Evolutionary conservation across 352 stramenopile species (phyloP), one percentile per base, ranked within the genome.

Genomic region (Phytophthora citrophthora): DNA sequence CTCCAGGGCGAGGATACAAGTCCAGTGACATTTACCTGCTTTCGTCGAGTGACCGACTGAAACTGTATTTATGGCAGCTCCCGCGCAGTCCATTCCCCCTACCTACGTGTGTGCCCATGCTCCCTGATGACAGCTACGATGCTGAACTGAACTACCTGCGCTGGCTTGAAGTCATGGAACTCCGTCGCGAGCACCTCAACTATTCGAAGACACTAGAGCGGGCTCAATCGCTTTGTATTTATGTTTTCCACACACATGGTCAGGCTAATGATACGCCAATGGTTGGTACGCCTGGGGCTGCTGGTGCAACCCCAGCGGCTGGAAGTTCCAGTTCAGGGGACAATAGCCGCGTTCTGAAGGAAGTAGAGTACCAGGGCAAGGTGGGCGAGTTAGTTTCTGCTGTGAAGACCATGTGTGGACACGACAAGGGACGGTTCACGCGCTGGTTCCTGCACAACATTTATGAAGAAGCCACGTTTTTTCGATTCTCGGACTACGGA

Each of bases 321-420:
- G 61, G 46, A 34, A 74, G 54, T 16, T 20, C 49, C 23, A 59
- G 59, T 7, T 68, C 56, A n/a, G 81, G 79, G 4, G 68, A 83
- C 41, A 79, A 51, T 31, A 88, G 52, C 49, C 77, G 80, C 11
- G 78, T 91, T 23, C 60, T 86, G 63, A 88, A 84, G 29, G 86
- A 94, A 62, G 78, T 92, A 11, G 86, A 94, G 20, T 94, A 94
- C 43, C 86, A 93, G 57, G 83, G 83, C 36, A 93, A 91, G 57
- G 82, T 96, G 1, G 78, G 84, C 16, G 88, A 96, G 54, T 71
- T 96, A 13, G 81, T 94, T 11, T 93, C 84, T 29, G 81, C 84
- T 20, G 84, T 96, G 18, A 96, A 96, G 64, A 94, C 81, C 0
- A 91, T 96, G 79, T 94, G 86, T 29, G 86, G 84, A 0, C 83